A percentile compares a stretch with the other conserved stretches of the same genome.
These are phyloP conservation scores for Solanum ossicruentum DNA, from an alignment of 257 asterid species.

Conservation along the genomic window DNA sequence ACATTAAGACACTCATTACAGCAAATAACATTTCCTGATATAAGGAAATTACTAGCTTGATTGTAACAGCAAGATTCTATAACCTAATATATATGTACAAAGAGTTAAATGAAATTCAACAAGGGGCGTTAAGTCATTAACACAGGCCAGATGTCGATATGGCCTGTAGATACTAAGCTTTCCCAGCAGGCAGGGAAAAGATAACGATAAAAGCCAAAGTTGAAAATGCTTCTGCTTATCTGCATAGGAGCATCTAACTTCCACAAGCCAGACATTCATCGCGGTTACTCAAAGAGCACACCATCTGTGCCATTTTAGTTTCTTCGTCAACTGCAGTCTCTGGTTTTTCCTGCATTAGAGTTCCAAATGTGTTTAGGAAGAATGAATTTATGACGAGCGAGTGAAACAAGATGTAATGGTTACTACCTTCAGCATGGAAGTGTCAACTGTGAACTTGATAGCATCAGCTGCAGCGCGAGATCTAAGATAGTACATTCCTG, in stretches of 20 bases:
- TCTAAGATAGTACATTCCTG: conserved; percentile 89
- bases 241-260: conserved; percentile 22
- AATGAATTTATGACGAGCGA: background rate
- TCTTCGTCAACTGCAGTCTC: conserved; percentile 30
- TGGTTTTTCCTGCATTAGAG: conserved; percentile 16
- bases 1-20: background rate
- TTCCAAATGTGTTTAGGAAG: background rate
- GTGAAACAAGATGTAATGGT: background rate
- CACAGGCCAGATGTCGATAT: background rate
- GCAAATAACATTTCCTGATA: background rate
- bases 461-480: conserved; percentile 97
- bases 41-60: background rate
- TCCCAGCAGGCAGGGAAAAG: background rate
- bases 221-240: background rate
- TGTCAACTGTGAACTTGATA: conserved; percentile 81
- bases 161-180: background rate
- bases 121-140: background rate
- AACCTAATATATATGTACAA: background rate
- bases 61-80: background rate
- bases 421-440: conserved; percentile 54
- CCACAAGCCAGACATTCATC: conserved; percentile 92
- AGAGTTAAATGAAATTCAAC: background rate
- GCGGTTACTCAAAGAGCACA: conserved; percentile 67
- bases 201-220: background rate
- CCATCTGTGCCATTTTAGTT: conserved; percentile 68